phyloP scores from a whole-genome alignment of 257 asterid genomes.

The Echium plantagineum region DNA sequence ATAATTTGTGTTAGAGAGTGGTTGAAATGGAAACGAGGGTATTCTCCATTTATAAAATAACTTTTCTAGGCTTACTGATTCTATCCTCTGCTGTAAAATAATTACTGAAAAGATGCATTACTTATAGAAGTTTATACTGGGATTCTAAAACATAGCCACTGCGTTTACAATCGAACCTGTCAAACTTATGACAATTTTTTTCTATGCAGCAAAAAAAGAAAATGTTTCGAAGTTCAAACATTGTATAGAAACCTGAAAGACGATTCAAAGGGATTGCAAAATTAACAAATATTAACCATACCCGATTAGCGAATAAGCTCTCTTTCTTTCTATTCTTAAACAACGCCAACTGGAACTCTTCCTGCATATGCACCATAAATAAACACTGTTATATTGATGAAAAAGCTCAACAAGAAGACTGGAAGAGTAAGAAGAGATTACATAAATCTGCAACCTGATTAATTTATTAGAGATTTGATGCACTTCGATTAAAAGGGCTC shows the following conservation, averaged over 20 bases:
- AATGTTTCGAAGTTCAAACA: background rate
- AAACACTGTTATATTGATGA: background rate
- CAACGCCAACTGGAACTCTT: conserved; percentile 88
- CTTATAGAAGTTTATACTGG: too few relatives aligned
- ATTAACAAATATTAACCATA: conserved; percentile 11
- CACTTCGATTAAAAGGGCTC: too few relatives aligned
- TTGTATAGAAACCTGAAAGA: background rate
- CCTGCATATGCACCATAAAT: conserved; percentile 48
- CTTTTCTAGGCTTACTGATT: too few relatives aligned
- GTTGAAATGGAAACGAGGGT: too few relatives aligned
- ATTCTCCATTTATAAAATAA: too few relatives aligned
- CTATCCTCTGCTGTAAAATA: too few relatives aligned
- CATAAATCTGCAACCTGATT: background rate
- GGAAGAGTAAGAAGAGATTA: background rate
- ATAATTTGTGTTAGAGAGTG: too few relatives aligned
- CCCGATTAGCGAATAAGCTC: conserved; percentile 93
- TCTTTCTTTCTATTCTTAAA: conserved; percentile 91
- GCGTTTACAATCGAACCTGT: too few relatives aligned
- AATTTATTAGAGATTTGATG: too few relatives aligned
- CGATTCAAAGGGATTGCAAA: background rate
- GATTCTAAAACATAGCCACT: too few relatives aligned
- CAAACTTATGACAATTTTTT: background rate
- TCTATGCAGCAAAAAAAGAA: background rate
- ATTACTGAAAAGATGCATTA: too few relatives aligned
- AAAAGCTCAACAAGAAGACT: background rate